Percentiles rank a stretch among this genome's conserved stretches.
Conservation (phyloP, 2,329 filamentous ascomycete genomes). For the Meredithiella fracta region DNA sequence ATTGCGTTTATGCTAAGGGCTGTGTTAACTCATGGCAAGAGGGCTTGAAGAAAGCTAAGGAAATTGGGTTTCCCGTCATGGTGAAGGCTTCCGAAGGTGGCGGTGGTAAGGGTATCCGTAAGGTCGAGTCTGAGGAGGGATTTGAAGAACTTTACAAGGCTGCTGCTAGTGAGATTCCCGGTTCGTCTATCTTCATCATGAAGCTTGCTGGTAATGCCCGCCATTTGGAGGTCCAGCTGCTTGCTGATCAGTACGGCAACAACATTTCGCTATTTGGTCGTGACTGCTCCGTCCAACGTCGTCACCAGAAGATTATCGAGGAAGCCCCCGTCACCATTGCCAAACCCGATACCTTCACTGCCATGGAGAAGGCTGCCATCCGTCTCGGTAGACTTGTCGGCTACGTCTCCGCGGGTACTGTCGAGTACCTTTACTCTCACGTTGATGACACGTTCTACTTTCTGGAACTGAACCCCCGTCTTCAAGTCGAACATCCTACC, state of each 20-base stretch:
- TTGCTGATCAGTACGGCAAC: slow-evolving; percentile 98
- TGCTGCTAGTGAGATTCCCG: slow-evolving; percentile 90
- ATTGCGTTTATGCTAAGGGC: slow-evolving; percentile 72
- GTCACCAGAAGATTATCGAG: slow-evolving; percentile 99
- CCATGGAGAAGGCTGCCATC: slow-evolving; percentile 93
- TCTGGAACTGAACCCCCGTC: slow-evolving; percentile 92
- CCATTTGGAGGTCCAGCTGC: slow-evolving; percentile 90
- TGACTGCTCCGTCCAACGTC: slow-evolving; percentile 95
- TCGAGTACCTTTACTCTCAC: slow-evolving; percentile 98
- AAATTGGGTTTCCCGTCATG: slow-evolving; percentile 98
- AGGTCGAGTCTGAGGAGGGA: slow-evolving; percentile 69
- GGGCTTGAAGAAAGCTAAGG: slow-evolving; percentile 67
- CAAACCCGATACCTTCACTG: slow-evolving; percentile 71
- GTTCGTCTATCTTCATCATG: slow-evolving; percentile 99
- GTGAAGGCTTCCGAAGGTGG: slow-evolving; percentile 99
- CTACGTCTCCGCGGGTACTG: slow-evolving; percentile 96
- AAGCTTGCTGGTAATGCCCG: slow-evolving; percentile 92
- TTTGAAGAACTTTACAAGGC: slow-evolving; percentile 86
- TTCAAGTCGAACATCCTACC: slow-evolving; percentile 97
- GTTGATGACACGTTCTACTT: slow-evolving; percentile 99
- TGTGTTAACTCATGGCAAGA: slow-evolving; percentile 84
- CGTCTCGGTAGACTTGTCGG: slow-evolving; percentile 86
- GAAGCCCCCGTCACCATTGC: slow-evolving; percentile 97
- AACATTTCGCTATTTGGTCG: slow-evolving; percentile 97
- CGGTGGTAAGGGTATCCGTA: slow-evolving; percentile 97